These are phyloP conservation scores for Starmerella vitae DNA, from an alignment of 805 yeast species.

Conservation along the genomic window DNA sequence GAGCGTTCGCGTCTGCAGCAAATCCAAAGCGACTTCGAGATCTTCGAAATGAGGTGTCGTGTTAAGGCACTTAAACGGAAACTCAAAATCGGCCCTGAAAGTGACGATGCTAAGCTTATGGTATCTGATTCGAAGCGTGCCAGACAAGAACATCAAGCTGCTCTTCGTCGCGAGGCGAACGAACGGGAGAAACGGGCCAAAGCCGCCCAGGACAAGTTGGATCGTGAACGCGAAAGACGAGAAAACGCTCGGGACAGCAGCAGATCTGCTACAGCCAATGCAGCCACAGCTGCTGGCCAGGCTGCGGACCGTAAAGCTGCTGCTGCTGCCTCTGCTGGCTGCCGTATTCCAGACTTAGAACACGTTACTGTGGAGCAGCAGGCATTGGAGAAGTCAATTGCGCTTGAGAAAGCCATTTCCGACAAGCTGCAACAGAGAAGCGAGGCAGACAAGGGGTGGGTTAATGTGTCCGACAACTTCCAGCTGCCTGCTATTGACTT, in stretches of 20 bases:
- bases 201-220: conserved; percentile 16
- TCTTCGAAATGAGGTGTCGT: conserved; percentile 60
- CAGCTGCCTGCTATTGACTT: conserved; percentile 68
- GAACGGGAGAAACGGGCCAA: conserved; percentile 16
- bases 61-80: conserved; percentile 64
- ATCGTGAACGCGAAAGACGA: conserved; percentile 16
- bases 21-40: conserved; percentile 46
- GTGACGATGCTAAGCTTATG: conserved; percentile 72
- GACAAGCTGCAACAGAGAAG: conserved; percentile 57
- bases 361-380: conserved; percentile 68
- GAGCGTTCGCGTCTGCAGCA: conserved; percentile 52
- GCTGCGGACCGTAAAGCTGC: conserved; percentile 22
- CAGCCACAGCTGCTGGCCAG: conserved; percentile 27
- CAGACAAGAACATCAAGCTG: conserved; percentile 32
- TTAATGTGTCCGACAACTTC: conserved; percentile 78
- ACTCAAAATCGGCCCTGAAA: conserved; percentile 41
- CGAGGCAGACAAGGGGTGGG: conserved; percentile 52
- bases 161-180: conserved; percentile 14
- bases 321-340: conserved; percentile 36
- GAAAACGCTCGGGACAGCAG: conserved; percentile 10
- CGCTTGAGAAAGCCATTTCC: conserved; percentile 69
- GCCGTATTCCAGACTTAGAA: conserved; percentile 87
- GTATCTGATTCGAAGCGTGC: conserved; percentile 48
- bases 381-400: conserved; percentile 57
- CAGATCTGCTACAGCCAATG: conserved; percentile 9